A percentile compares a stretch with the other conserved stretches of the same genome.
These are phyloP conservation scores for Chrysosporium keratinophilum DNA, from an alignment of 2,329 filamentous ascomycete genomes.

Conservation along the genomic window DNA sequence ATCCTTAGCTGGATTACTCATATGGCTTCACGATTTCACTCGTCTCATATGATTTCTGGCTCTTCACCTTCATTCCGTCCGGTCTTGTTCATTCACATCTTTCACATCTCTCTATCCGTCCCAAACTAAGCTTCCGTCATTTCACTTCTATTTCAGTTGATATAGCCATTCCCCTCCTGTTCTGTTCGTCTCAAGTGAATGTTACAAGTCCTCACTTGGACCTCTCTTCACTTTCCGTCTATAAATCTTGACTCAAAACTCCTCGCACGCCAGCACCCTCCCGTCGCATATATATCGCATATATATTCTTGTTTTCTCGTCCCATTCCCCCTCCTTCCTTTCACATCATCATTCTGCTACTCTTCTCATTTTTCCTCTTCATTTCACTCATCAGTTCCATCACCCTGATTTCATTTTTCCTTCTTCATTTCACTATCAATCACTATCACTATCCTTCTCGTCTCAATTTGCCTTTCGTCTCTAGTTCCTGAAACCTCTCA, in stretches of 20 bases:
- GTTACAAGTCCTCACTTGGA: background rate
- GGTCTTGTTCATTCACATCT: background rate
- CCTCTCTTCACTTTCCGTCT: too few species aligned
- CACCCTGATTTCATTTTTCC: background rate
- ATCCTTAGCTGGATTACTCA: background rate
- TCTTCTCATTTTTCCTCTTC: background rate
- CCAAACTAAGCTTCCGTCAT: background rate
- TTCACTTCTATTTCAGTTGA: conserved; percentile 1
- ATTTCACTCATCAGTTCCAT: background rate
- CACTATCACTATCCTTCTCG: background rate
- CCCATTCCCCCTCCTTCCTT: background rate
- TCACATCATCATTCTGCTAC: background rate
- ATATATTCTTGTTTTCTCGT: background rate
- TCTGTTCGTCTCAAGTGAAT: background rate
- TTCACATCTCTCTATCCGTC: background rate
- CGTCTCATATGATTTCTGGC: background rate
- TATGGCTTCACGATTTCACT: background rate
- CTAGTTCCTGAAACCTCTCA: background rate
- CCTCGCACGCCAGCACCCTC: background rate
- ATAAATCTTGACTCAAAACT: background rate
- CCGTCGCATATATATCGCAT: background rate
- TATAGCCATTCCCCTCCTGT: background rate
- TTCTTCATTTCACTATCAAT: too few species aligned
- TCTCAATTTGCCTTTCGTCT: background rate
- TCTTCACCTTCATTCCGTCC: background rate